A percentile compares a stretch with the other conserved stretches of the same genome.
phyloP scores from a whole-genome alignment of 148 eudicot species.

The Fagopyrum esculentum region DNA sequence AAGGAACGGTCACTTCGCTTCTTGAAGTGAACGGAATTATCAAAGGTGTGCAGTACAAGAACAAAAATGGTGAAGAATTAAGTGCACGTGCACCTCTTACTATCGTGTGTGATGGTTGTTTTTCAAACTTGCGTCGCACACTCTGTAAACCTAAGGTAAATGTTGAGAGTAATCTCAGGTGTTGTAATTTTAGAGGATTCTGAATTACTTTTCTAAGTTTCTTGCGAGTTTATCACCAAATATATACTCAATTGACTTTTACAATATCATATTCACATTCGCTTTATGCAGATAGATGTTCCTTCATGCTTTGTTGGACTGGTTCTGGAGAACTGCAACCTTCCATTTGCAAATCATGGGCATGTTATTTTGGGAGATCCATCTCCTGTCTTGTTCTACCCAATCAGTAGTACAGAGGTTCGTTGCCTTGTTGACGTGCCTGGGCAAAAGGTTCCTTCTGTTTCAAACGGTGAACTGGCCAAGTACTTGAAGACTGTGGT shows the following conservation, averaged over 20 bases:
- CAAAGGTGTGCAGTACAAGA: conserved; percentile 66
- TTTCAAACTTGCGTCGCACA: conserved; percentile 57
- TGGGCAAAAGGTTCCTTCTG: conserved; percentile 64
- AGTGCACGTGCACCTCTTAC: conserved; percentile 61
- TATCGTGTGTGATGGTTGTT: conserved; percentile 71
- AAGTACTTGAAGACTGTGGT: conserved; percentile 51
- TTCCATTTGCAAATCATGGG: conserved; percentile 59
- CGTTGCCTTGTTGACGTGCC: conserved; percentile 78
- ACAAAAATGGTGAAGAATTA: conserved; percentile 40
- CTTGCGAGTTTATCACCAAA: not conserved
- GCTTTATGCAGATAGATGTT: conserved; percentile 48
- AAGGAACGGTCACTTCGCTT: conserved; percentile 67
- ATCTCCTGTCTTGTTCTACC: conserved; percentile 65
- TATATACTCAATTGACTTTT: not conserved
- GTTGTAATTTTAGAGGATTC: not conserved
- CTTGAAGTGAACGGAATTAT: conserved; percentile 51
- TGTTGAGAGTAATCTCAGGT: conserved; percentile 23
- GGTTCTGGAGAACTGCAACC: conserved; percentile 52
- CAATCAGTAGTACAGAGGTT: conserved; percentile 58
- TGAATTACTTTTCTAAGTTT: not conserved
- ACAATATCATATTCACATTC: not conserved
- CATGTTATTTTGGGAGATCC: conserved; percentile 76
- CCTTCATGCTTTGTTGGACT: conserved; percentile 74
- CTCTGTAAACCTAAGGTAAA: conserved; percentile 62
- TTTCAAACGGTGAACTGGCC: conserved; percentile 73